phyloP scores from a whole-genome alignment of 2,329 filamentous ascomycete genomes.

The Leptographium wingfieldii region DNA sequence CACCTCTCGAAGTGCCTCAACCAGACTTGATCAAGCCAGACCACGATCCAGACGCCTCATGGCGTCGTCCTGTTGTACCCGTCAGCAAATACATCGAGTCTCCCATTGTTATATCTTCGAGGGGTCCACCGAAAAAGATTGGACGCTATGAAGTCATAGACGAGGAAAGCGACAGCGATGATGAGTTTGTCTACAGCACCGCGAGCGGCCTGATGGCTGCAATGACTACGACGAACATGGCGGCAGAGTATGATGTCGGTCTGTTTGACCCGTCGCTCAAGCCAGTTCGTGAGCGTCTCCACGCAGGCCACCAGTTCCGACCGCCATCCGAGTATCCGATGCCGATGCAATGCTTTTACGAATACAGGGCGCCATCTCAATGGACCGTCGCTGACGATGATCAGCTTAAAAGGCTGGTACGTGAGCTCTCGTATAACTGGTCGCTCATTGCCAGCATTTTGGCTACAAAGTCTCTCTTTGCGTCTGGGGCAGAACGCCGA shows the following conservation, averaged over 20 bases:
- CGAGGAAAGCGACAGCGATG: conserved; percentile 37
- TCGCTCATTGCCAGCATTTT: conserved; percentile 80
- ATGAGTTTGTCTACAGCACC: conserved; percentile 22
- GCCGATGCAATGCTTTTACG: conserved; percentile 84
- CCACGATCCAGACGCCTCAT: conserved; percentile 54
- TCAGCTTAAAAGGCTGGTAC: conserved; percentile 70
- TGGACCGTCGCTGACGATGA: conserved; percentile 90
- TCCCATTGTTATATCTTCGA: conserved; percentile 57
- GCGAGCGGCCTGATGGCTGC: background rate
- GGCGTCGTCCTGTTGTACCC: conserved; percentile 66
- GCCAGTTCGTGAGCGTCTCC: conserved; percentile 74
- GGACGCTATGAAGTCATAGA: conserved; percentile 74
- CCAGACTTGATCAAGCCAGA: conserved; percentile 45
- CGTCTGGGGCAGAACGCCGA: conserved; percentile 76
- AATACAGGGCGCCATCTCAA: conserved; percentile 73
- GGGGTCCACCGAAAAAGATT: conserved; percentile 57
- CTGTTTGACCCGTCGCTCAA: conserved; percentile 86
- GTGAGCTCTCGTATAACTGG: conserved; percentile 96
- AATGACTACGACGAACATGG: background rate
- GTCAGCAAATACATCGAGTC: conserved; percentile 80
- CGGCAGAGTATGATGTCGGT: conserved; percentile 40
- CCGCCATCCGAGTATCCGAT: conserved; percentile 86
- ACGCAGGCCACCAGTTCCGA: conserved; percentile 83
- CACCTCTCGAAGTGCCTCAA: conserved; percentile 45
- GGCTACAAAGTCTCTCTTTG: conserved; percentile 58